phyloP scores from a whole-genome alignment of 2,329 filamentous ascomycete genomes.

The Aspergillus sp. region DNA sequence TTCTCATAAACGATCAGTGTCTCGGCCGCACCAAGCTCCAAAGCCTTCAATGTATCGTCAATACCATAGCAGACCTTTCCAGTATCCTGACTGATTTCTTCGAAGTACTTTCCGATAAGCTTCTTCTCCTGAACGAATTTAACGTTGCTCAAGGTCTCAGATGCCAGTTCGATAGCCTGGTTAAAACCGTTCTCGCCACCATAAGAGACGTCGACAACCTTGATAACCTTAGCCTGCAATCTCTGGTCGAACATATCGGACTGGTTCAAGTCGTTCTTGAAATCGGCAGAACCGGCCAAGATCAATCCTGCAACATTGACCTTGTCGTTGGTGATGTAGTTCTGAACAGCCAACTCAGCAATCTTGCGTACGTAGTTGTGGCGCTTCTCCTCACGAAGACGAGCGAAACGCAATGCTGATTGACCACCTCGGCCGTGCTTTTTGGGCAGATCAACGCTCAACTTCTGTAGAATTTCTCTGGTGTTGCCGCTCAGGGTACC shows the following conservation, averaged over 20 bases:
- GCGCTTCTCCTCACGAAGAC: slow-evolving; percentile 98
- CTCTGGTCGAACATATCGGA: slow-evolving; percentile 97
- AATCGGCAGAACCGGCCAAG: slow-evolving; percentile 94
- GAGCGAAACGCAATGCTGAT: slow-evolving; percentile 97
- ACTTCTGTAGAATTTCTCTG: slow-evolving; percentile 94
- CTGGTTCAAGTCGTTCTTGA: slow-evolving; percentile 98
- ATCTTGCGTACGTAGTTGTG: slow-evolving; percentile 99
- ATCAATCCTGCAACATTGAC: slow-evolving; percentile 96
- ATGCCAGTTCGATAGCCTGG: slow-evolving; percentile 93
- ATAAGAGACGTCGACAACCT: slow-evolving; percentile 98
- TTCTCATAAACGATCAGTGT: slow-evolving; percentile 97
- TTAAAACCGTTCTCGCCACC: slow-evolving; percentile 99
- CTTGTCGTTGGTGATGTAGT: slow-evolving; percentile 98
- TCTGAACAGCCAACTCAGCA: slow-evolving; percentile 94
- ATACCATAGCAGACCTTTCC: slow-evolving; percentile 98
- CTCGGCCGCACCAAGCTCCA: slow-evolving; percentile 94
- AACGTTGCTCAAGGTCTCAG: slow-evolving; percentile 96
- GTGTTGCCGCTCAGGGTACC: slow-evolving; percentile 97
- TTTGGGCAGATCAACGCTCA: slow-evolving; percentile 97
- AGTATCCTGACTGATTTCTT: slow-evolving; percentile 97
- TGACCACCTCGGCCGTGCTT: slow-evolving; percentile 99
- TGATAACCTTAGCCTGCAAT: slow-evolving; percentile 93
- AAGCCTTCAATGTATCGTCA: slow-evolving; percentile 93
- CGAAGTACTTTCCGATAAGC: slow-evolving; percentile 97
- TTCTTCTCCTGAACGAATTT: slow-evolving; percentile 99